These are phyloP conservation scores for Neurospora hispaniola DNA, from an alignment of 495 filamentous ascomycete genomes.

Conservation along the genomic window DNA sequence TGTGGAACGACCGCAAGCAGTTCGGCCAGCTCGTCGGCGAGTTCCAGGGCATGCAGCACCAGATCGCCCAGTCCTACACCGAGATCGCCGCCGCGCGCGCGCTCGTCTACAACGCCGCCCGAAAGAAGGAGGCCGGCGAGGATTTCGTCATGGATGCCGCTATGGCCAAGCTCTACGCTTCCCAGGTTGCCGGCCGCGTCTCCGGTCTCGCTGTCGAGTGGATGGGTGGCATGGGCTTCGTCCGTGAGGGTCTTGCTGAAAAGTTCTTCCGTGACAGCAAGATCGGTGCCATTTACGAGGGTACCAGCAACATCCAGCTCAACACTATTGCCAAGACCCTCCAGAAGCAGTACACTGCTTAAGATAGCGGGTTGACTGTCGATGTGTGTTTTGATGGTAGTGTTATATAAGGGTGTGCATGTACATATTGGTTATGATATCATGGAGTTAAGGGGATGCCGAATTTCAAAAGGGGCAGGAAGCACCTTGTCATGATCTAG, in stretches of 20 bases:
- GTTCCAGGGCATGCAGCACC: constrained; percentile 99
- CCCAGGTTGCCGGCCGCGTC: constrained; percentile 84
- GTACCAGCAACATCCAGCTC: constrained; percentile 64
- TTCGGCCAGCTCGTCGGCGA: constrained; percentile 87
- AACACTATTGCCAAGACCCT: constrained; percentile 89
- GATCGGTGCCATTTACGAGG: constrained; percentile 98
- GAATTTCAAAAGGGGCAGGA: neutral
- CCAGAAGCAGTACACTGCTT: constrained; percentile 73
- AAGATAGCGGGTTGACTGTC: neutral
- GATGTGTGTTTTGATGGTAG: constrained; percentile 3
- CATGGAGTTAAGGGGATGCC: neutral
- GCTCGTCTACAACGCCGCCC: constrained; percentile 89
- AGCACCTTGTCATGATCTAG: neutral
- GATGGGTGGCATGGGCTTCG: constrained; percentile 98
- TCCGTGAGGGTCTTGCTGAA: constrained; percentile 91
- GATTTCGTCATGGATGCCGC: constrained; percentile 92
- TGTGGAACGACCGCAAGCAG: constrained; percentile 95
- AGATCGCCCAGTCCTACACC: constrained; percentile 91
- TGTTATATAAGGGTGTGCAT: constrained; percentile 1
- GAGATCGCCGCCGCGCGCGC: constrained; percentile 87
- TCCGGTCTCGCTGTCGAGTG: constrained; percentile 85
- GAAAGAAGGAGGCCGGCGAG: constrained; percentile 95
- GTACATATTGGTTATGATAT: neutral
- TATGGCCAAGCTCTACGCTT: constrained; percentile 95
- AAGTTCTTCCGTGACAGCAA: constrained; percentile 98